These are phyloP conservation scores for Schizosaccharomyces japonicus DNA, from an alignment of 805 yeast species.

Conservation along the genomic window DNA sequence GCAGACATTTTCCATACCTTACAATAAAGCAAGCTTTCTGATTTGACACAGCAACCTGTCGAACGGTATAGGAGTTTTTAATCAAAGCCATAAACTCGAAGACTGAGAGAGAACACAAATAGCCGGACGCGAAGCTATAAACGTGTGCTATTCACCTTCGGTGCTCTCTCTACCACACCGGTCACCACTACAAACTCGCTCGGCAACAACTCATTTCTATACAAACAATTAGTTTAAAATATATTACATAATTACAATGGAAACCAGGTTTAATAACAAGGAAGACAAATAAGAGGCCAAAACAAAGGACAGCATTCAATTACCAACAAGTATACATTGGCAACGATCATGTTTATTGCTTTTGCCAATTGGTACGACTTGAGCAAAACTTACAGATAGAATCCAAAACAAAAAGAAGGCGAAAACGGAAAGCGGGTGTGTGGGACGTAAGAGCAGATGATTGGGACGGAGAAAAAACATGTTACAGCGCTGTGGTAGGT, in stretches of 20 bases:
- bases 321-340: no score
- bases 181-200: background rate
- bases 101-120: no score
- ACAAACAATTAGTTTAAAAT: background rate
- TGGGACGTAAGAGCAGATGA: background rate
- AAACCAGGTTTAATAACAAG: background rate
- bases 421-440: background rate
- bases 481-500: background rate
- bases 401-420: background rate
- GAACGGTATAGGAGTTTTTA: background rate
- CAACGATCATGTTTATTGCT: no score
- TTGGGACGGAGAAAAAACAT: background rate
- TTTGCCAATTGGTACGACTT: no score
- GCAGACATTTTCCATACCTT: background rate
- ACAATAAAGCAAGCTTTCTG: slow-evolving; percentile 1
- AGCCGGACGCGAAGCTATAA: no score
- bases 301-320: background rate
- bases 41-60: background rate
- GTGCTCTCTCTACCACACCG: background rate
- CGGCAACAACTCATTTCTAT: background rate
- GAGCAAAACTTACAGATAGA: background rate
- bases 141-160: background rate
- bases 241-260: background rate
- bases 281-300: background rate
- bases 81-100: no score